phyloP scores from a whole-genome alignment of 257 asterid genomes.

The Ajuga chamaepitys region DNA sequence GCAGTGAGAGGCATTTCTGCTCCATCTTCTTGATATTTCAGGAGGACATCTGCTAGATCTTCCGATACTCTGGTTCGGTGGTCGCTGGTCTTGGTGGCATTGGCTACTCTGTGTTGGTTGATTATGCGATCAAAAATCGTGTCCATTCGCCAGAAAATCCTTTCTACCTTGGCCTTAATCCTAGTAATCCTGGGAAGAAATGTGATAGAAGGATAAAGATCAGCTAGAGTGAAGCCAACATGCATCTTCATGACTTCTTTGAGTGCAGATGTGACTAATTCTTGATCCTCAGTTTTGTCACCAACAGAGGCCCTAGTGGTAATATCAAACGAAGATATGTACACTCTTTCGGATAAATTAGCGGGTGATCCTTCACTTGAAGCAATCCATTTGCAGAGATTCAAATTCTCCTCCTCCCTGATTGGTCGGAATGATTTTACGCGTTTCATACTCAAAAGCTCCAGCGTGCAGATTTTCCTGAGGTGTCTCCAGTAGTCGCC shows the following conservation, averaged over 20 bases:
- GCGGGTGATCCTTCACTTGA: background rate
- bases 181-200: background rate
- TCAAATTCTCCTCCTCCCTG: background rate
- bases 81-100: background rate
- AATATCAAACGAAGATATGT: background rate
- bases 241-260: background rate
- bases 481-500: constrained; percentile 12
- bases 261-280: background rate
- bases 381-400: background rate
- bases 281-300: background rate
- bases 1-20: background rate
- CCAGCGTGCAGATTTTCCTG: constrained; percentile 8
- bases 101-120: background rate
- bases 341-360: background rate
- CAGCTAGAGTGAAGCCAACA: background rate
- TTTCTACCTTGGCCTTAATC: background rate
- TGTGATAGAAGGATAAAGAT: background rate
- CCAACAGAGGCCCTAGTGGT: background rate
- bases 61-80: background rate
- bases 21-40: background rate
- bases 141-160: background rate
- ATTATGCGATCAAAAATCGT: background rate
- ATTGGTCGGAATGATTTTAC: background rate
- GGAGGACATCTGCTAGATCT: background rate
- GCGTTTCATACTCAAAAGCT: constrained; percentile 7